Conservation (phyloP, 441 rosid genomes). For the Cnidoscolus chayamansa region DNA sequence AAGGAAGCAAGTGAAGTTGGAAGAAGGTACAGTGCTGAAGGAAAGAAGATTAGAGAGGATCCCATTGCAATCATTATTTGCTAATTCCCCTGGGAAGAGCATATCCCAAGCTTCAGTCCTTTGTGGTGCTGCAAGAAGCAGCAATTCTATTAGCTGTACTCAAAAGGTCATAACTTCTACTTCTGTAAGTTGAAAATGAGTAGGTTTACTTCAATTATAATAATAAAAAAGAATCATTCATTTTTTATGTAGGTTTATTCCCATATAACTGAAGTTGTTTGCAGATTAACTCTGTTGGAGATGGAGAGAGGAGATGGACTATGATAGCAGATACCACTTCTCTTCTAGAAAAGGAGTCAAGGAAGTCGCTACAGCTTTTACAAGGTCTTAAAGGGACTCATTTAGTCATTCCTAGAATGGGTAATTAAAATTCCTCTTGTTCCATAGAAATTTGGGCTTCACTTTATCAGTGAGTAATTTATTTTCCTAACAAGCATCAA, state of each 20-base stretch:
- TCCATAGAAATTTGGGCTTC: neutral
- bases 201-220: neutral
- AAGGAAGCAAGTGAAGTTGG: constrained; percentile 33
- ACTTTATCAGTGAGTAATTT: neutral
- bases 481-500: neutral
- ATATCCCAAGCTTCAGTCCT: constrained; percentile 30
- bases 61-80: constrained; percentile 51
- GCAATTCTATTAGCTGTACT: constrained; percentile 23
- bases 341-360: constrained; percentile 59
- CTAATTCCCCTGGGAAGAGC: constrained; percentile 30
- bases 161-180: constrained; percentile 29
- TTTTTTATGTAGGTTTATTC: neutral
- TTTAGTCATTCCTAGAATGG: constrained; percentile 66
- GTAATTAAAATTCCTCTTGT: constrained; percentile 34
- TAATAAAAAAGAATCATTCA: neutral
- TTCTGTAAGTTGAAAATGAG: constrained; percentile 32
- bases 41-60: constrained; percentile 42
- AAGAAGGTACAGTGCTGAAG: constrained; percentile 24
- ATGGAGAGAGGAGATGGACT: constrained; percentile 57
- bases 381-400: constrained; percentile 82
- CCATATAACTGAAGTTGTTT: constrained; percentile 13
- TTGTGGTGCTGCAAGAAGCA: constrained; percentile 31
- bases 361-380: constrained; percentile 62
- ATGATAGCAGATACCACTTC: constrained; percentile 68
- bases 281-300: constrained; percentile 41